Percentiles rank a stretch among this genome's conserved stretches.
These are phyloP conservation scores for Globisporangium barbulae DNA, from an alignment of 352 stramenopile species.

Conservation along the genomic window DNA sequence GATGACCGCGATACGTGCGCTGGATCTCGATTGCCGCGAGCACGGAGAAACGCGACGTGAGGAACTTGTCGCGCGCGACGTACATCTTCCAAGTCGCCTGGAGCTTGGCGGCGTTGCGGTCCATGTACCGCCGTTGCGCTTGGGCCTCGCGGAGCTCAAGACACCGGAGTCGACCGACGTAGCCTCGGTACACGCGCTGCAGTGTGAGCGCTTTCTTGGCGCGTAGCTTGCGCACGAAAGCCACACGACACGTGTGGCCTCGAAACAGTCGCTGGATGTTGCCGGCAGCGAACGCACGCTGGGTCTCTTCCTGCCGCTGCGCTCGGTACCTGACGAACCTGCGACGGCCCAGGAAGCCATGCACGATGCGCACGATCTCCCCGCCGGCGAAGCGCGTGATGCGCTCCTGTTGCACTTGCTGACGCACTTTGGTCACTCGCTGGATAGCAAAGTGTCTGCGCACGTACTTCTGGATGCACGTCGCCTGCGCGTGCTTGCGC, in stretches of 20 bases:
- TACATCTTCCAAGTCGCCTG: constrained; percentile 91
- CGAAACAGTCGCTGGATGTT: constrained; percentile 67
- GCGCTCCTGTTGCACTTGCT: constrained; percentile 32
- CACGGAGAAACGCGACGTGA: constrained; percentile 54
- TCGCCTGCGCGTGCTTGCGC: constrained; percentile 41
- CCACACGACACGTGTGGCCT: constrained; percentile 53
- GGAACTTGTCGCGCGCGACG: constrained; percentile 57
- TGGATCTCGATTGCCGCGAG: constrained; percentile 90
- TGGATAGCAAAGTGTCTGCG: constrained; percentile 47
- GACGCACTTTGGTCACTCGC: constrained; percentile 29
- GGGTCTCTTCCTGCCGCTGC: constrained; percentile 17
- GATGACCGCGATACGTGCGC: constrained; percentile 83
- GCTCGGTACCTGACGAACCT: constrained; percentile 32
- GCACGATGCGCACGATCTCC: constrained; percentile 61
- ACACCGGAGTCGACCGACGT: constrained; percentile 45
- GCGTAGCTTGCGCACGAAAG: constrained; percentile 40
- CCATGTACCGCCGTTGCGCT: constrained; percentile 36
- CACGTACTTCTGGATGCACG: constrained; percentile 52
- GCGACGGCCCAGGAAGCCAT: constrained; percentile 57
- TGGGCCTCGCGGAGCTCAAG: constrained; percentile 37
- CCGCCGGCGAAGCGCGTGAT: constrained; percentile 49
- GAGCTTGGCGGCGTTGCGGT: constrained; percentile 69
- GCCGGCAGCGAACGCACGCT: constrained; percentile 29
- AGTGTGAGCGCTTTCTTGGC: constrained; percentile 45
- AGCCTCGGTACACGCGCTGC: constrained; percentile 72